These are phyloP conservation scores for Oryza nivara DNA, from an alignment of 176 grass and related monocot genomes.

Conservation along the genomic window DNA sequence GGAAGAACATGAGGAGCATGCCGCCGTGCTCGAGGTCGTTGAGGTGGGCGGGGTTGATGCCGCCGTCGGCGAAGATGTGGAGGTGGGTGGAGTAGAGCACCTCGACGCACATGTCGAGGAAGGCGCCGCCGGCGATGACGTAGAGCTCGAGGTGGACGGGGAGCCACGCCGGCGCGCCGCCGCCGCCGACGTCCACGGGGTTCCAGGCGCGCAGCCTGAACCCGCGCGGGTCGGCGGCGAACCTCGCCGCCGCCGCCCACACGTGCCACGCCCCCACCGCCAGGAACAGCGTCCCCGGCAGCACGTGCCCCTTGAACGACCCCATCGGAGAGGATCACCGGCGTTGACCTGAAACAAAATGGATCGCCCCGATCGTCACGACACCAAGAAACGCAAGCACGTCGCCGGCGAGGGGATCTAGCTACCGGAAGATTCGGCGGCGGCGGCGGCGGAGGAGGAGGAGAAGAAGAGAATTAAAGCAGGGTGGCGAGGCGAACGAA, in stretches of 20 bases:
- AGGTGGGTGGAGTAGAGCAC: conserved; percentile 92
- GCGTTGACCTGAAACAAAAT: conserved; percentile 22
- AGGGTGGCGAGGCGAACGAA: not conserved
- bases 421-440: not conserved
- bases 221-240: conserved; percentile 49
- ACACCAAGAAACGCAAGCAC: not conserved
- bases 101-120: conserved; percentile 90
- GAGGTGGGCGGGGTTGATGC: conserved; percentile 77
- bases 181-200: conserved; percentile 36
- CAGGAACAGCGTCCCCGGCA: conserved; percentile 86
- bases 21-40: conserved; percentile 94
- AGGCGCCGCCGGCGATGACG: conserved; percentile 69
- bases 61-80: conserved; percentile 50
- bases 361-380: not conserved
- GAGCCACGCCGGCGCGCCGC: conserved; percentile 64
- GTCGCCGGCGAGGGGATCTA: not conserved
- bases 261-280: conserved; percentile 69
- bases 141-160: conserved; percentile 72
- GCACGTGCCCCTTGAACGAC: conserved; percentile 87
- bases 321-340: conserved; percentile 55
- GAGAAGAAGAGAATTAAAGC: not conserved
- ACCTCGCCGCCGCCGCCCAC: conserved; percentile 54
- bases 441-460: not conserved
- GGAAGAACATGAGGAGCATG: conserved; percentile 98
- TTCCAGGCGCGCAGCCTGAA: conserved; percentile 83